Conservation (phyloP, 805 yeast species). For the Hanseniaspora clermontiae region DNA sequence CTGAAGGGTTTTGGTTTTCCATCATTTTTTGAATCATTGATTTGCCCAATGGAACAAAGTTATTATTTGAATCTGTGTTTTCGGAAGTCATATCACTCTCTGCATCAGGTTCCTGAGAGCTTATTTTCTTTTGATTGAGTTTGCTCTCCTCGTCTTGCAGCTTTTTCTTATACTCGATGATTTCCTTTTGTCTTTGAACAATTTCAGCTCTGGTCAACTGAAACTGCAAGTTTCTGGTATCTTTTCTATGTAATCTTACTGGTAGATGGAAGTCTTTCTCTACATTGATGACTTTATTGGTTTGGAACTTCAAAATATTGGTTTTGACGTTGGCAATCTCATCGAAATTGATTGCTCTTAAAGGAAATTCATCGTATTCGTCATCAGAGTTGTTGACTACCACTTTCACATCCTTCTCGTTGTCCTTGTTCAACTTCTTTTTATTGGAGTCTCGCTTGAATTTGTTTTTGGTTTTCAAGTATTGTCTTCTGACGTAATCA, state of each 20-base stretch:
- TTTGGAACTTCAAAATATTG: slow-evolving; percentile 72
- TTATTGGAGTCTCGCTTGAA: slow-evolving; percentile 13
- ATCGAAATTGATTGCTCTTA: slow-evolving; percentile 59
- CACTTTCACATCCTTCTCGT: slow-evolving; percentile 11
- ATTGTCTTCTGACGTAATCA: slow-evolving; percentile 27
- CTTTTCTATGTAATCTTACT: slow-evolving; percentile 79
- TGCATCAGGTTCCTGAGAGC: slow-evolving; percentile 17
- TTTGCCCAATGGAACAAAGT: background rate
- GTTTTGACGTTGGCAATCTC: slow-evolving; percentile 63
- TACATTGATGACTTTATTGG: slow-evolving; percentile 61
- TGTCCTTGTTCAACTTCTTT: slow-evolving; percentile 18
- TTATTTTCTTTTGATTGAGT: slow-evolving; percentile 16
- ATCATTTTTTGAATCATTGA: slow-evolving; percentile 11
- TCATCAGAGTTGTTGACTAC: background rate
- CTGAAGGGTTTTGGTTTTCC: slow-evolving; percentile 9
- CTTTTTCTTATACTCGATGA: slow-evolving; percentile 28
- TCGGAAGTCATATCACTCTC: slow-evolving; percentile 6
- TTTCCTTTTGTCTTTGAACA: slow-evolving; percentile 46
- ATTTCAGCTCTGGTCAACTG: slow-evolving; percentile 69
- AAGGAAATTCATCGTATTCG: slow-evolving; percentile 24
- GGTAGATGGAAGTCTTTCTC: slow-evolving; percentile 62
- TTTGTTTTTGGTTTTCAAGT: slow-evolving; percentile 22
- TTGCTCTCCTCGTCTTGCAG: slow-evolving; percentile 30
- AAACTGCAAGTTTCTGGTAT: slow-evolving; percentile 81
- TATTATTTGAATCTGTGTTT: background rate